These are phyloP conservation scores for Oryza meyeriana DNA, from an alignment of 176 grass and related monocot species.

Conservation along the genomic window DNA sequence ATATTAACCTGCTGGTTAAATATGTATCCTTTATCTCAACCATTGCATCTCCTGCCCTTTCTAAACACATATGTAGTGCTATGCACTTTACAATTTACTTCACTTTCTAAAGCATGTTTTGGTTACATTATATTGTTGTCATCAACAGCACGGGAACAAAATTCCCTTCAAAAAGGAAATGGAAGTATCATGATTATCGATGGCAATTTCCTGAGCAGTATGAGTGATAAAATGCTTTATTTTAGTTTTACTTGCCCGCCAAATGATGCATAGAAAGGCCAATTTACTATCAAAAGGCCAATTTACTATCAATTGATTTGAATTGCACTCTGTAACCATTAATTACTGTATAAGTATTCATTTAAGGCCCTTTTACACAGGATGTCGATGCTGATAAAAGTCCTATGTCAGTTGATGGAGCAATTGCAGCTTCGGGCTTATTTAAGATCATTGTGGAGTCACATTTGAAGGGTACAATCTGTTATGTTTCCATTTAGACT, in stretches of 20 bases:
- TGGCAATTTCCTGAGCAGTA: not conserved
- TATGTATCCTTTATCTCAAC: constrained; percentile 5
- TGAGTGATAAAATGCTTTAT: constrained; percentile 1
- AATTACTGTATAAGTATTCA: constrained; percentile 3
- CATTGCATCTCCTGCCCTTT: not conserved
- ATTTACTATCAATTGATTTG: not conserved
- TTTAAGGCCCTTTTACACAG: constrained; percentile 38
- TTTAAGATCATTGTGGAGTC: constrained; percentile 91
- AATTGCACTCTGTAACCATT: constrained; percentile 8
- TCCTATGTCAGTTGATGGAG: constrained; percentile 65
- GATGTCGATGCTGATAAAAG: constrained; percentile 54
- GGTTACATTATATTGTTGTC: constrained; percentile 17
- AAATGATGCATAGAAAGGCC: constrained; percentile 2
- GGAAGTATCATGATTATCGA: constrained; percentile 4
- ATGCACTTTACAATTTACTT: constrained; percentile 1
- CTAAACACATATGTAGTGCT: not conserved
- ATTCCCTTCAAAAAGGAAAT: constrained; percentile 20
- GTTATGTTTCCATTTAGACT: constrained; percentile 28
- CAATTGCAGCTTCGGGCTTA: constrained; percentile 76
- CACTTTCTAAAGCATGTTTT: constrained; percentile 9
- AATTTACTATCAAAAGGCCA: constrained; percentile 9
- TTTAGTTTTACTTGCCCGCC: constrained; percentile 6
- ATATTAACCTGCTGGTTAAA: constrained; percentile 1
- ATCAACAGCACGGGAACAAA: not conserved
- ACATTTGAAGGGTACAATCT: constrained; percentile 79